Percentiles rank a stretch among this genome's conserved stretches.
phyloP scores from a whole-genome alignment of 2,329 filamentous ascomycete species.

The Cladosporium austrohemisphaericum region DNA sequence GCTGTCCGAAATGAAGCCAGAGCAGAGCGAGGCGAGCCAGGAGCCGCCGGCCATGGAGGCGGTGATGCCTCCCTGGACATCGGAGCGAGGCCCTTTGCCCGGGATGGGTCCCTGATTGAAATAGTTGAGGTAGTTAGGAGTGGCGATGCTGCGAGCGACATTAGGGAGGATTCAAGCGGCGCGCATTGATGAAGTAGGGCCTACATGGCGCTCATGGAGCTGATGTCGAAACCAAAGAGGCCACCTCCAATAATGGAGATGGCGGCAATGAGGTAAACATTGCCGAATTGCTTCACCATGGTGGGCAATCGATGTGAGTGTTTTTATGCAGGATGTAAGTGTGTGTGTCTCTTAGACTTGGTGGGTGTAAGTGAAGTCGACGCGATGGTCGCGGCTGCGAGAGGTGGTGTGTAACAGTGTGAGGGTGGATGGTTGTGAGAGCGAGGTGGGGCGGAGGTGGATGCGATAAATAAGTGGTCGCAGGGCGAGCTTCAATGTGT shows the following conservation, averaged over 20 bases:
- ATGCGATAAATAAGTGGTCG: too few species aligned
- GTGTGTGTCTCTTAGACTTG: too few species aligned
- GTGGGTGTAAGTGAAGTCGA: too few species aligned
- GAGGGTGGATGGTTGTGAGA: background rate
- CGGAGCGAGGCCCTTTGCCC: slow-evolving; percentile 51
- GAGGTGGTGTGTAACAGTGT: too few species aligned
- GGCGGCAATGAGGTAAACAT: slow-evolving; percentile 57
- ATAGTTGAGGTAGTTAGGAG: slow-evolving; percentile 62
- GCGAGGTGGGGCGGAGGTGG: too few species aligned
- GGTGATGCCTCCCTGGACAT: slow-evolving; percentile 64
- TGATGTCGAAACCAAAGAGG: slow-evolving; percentile 76
- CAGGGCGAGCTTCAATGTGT: too few species aligned
- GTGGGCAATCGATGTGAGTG: slow-evolving; percentile 1
- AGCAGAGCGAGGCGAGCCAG: slow-evolving; percentile 59
- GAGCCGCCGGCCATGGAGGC: slow-evolving; percentile 68
- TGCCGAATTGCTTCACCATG: slow-evolving; percentile 43
- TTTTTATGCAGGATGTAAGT: background rate
- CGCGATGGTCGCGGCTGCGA: too few species aligned
- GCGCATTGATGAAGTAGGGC: background rate
- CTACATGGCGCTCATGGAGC: slow-evolving; percentile 60
- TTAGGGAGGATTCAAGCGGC: slow-evolving; percentile 47
- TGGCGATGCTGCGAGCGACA: slow-evolving; percentile 44
- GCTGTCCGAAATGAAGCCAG: slow-evolving; percentile 56
- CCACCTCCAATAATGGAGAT: slow-evolving; percentile 62
- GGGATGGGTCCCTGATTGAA: slow-evolving; percentile 55